Evolutionary conservation across 31 red algal genomes (phyloP), one percentile per base, ranked within the genome.

Genomic region (Odonthalia washingtoniensis): DNA sequence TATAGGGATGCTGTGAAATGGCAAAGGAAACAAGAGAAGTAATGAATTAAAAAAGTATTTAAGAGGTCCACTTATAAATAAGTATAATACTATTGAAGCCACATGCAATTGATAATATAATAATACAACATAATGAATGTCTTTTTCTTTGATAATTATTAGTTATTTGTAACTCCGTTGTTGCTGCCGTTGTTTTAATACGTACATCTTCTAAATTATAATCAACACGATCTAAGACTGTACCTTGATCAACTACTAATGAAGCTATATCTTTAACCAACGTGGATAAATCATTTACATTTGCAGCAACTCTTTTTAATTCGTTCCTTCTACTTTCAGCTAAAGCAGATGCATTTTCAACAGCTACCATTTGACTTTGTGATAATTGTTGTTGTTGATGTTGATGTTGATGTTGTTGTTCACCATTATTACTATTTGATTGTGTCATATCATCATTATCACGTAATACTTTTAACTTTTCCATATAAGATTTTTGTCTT

Each of bases 161-260:
- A 21, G 93, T 89, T 38, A 86, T 91, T 52, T 83, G 93, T 45
- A 98, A 83, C 35, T 98, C 84, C 43, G 63, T 62, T 1, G 94
- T 78, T 12, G 96, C 96, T 2, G 72, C 70, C 18, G 87, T 64
- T 1, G 96, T 95, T 1, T 80, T 72, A 1, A 86, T 60, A 24
- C 82, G 77, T 38, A 87, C 84, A 46, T 93, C 89, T 65, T 95
- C 89, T 18, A 98, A 63, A 44, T 98, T 98, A 66, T 98, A 98
- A 75, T 98, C 96, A 68, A 98, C 70, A 14, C 96, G 83, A 82
- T 98, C 96, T 2, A 98, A 83, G 40, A 98, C 82, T 4, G 89
- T 98, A 16, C 96, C 96, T 75, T 98, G 96, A 46, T 95, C 96
- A 31, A 93, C 87, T 5, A 98, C 96, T 28, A 98, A 46, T 5